Evolutionary conservation across 2,329 filamentous ascomycete species (phyloP).

Genomic region (Didymosphaeria variabile): DNA sequence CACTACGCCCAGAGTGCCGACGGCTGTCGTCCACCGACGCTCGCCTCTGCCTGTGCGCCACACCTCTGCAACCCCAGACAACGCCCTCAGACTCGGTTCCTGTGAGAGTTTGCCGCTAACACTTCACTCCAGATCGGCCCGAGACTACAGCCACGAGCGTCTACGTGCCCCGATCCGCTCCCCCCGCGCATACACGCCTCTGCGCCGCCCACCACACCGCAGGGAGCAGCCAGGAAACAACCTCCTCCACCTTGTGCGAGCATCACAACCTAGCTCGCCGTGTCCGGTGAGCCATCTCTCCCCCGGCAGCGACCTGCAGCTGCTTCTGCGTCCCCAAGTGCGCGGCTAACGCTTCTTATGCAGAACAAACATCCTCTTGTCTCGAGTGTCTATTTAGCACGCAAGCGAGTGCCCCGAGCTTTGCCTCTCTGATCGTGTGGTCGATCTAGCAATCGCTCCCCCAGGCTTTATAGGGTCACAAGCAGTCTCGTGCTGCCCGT

Average conservation of each 20-base stretch:
- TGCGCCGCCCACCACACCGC: slow-evolving; percentile 28
- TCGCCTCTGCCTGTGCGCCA: slow-evolving; percentile 48
- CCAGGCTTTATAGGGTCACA: slow-evolving; percentile 48
- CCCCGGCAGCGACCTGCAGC: slow-evolving; percentile 25
- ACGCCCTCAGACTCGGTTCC: slow-evolving; percentile 35
- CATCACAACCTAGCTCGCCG: slow-evolving; percentile 27
- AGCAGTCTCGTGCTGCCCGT: slow-evolving; percentile 50
- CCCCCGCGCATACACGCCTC: slow-evolving; percentile 24
- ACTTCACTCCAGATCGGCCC: slow-evolving; percentile 30
- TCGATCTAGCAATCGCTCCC: slow-evolving; percentile 43
- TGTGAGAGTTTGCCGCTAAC: slow-evolving; percentile 41
- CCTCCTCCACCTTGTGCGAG: slow-evolving; percentile 23
- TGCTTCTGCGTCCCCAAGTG: slow-evolving; percentile 27
- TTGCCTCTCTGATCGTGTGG: slow-evolving; percentile 47
- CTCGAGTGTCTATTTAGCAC: slow-evolving; percentile 34
- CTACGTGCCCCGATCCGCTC: slow-evolving; percentile 31
- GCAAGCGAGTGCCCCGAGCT: slow-evolving; percentile 41
- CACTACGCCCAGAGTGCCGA: slow-evolving; percentile 40
- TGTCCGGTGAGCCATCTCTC: slow-evolving; percentile 36
- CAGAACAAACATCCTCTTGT: slow-evolving; percentile 42
- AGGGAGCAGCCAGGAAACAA: slow-evolving; percentile 23
- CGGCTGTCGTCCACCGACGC: slow-evolving; percentile 46
- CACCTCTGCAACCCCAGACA: slow-evolving; percentile 44
- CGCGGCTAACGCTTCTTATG: slow-evolving; percentile 39
- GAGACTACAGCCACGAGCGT: slow-evolving; percentile 40